Evolutionary conservation across 805 yeast species (phyloP).

Genomic region (Saturnispora halmiae): DNA sequence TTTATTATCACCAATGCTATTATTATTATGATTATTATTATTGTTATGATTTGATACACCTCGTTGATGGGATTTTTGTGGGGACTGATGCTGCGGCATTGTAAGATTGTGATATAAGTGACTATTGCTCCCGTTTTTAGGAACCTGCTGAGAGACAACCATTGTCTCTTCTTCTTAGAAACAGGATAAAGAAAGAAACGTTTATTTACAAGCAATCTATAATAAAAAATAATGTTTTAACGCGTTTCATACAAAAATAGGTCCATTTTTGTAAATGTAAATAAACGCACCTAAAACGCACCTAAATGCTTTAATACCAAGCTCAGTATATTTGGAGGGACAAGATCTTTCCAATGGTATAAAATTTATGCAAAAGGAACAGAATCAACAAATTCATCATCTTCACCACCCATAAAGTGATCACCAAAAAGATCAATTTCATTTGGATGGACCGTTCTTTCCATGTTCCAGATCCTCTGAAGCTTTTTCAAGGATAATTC

Average conservation of each 20-base stretch:
- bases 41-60: not conserved
- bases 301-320: not conserved
- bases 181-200: not conserved
- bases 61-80: not conserved
- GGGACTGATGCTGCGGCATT: not conserved
- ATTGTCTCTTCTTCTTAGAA: too few species aligned
- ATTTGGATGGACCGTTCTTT: slow-evolving; percentile 17
- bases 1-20: too few species aligned
- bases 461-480: slow-evolving; percentile 26
- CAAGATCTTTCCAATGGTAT: not conserved
- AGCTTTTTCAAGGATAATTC: slow-evolving; percentile 27
- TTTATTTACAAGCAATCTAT: not conserved
- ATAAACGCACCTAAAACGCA: not conserved
- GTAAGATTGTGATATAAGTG: slow-evolving; percentile 6
- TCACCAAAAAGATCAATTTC: slow-evolving; percentile 18
- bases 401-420: not conserved
- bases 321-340: not conserved
- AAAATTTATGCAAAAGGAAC: slow-evolving; percentile 27
- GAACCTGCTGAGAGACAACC: not conserved
- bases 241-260: not conserved
- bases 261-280: not conserved
- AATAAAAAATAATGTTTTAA: not conserved
- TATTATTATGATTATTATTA: too few species aligned
- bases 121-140: not conserved
- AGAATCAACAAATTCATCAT: slow-evolving; percentile 27